Conservation (phyloP, 331 rosid species). For the Stylosanthes scabra region DNA sequence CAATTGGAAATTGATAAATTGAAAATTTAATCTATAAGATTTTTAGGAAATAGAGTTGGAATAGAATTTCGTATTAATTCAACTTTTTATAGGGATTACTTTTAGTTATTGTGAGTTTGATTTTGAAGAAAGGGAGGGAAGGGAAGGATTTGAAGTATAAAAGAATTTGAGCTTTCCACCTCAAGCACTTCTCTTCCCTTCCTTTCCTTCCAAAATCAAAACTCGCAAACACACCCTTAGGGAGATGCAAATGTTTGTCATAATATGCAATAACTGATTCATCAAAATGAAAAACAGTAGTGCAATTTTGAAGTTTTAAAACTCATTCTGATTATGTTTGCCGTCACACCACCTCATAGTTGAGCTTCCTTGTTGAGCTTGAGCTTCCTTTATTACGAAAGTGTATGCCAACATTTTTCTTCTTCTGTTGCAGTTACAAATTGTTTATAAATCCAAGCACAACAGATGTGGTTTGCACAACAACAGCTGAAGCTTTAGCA, state of each 20-base stretch:
- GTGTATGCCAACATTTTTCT: constrained; percentile 19
- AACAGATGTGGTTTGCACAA: constrained; percentile 94
- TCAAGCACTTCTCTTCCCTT: no score
- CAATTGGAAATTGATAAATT: constrained; percentile 12
- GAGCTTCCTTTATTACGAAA: background rate
- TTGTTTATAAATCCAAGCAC: constrained; percentile 95
- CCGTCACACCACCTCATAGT: background rate
- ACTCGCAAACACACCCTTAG: background rate
- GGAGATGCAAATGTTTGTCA: constrained; percentile 8
- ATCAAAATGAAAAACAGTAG: background rate
- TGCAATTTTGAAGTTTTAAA: constrained; percentile 8
- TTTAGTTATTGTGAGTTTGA: constrained; percentile 1
- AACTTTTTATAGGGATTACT: background rate
- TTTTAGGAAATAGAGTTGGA: constrained; percentile 9
- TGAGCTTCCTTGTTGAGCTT: background rate
- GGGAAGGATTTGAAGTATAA: constrained; percentile 8
- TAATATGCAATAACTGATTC: background rate
- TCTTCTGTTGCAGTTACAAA: constrained; percentile 65
- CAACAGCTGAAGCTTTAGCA: constrained; percentile 96
- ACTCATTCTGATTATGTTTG: background rate
- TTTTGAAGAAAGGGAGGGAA: background rate
- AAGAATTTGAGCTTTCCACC: no score
- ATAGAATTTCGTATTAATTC: constrained; percentile 1
- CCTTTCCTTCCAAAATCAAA: no score
- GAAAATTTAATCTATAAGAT: constrained; percentile 4